phyloP scores from a whole-genome alignment of 139 green algal species.

The Chlorella ohadii region DNA sequence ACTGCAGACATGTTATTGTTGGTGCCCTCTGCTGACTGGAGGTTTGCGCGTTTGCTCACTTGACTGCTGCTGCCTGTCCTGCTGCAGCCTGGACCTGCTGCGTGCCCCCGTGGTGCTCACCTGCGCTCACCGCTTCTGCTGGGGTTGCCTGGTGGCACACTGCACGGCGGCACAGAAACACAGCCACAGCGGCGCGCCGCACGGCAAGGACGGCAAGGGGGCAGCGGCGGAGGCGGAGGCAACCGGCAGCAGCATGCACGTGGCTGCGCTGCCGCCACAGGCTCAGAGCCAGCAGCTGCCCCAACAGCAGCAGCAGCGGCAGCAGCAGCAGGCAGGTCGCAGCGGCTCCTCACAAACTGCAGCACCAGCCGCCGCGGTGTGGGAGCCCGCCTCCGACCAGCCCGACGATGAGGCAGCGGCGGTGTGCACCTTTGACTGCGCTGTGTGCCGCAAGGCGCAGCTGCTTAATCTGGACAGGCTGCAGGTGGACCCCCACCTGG shows the following conservation, averaged over 20 bases:
- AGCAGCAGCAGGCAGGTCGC: neutral
- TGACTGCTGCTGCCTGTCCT: no score
- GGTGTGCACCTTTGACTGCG: slow-evolving; percentile 68
- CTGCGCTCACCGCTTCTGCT: slow-evolving; percentile 91
- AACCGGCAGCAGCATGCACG: neutral
- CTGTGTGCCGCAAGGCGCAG: slow-evolving; percentile 77
- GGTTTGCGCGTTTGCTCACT: neutral
- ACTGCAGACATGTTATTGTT: no score
- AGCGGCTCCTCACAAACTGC: neutral
- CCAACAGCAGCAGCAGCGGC: slow-evolving; percentile 18
- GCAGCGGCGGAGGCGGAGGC: neutral
- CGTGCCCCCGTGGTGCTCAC: slow-evolving; percentile 83
- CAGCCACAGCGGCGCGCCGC: neutral
- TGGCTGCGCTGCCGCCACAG: neutral
- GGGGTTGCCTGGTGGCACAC: slow-evolving; percentile 79
- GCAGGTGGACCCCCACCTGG: slow-evolving; percentile 75
- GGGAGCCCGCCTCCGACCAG: neutral
- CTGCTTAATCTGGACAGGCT: slow-evolving; percentile 80
- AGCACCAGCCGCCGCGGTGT: neutral
- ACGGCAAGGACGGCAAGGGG: neutral
- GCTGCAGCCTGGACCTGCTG: slow-evolving; percentile 45
- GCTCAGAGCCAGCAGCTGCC: neutral
- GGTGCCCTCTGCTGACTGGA: no score
- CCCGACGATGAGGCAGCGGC: slow-evolving; percentile 29
- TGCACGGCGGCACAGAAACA: neutral